Conservation (phyloP, 345 rosid species). For the Mallotus nudiflorus region DNA sequence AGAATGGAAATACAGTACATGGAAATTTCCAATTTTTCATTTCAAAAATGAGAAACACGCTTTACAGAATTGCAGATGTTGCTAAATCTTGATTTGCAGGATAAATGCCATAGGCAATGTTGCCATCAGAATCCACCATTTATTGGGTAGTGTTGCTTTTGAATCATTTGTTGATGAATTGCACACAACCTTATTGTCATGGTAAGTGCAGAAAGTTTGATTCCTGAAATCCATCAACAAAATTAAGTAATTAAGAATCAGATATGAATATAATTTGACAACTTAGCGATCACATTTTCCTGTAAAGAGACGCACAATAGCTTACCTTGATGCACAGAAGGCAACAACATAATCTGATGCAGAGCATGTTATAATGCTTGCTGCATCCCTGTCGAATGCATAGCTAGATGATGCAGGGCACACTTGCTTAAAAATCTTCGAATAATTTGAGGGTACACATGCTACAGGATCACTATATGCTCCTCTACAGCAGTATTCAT, state of each 20-base stretch:
- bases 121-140: slow-evolving; percentile 29
- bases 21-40: background rate
- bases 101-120: slow-evolving; percentile 17
- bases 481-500: slow-evolving; percentile 63
- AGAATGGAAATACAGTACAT: background rate
- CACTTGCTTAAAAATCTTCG: slow-evolving; percentile 51
- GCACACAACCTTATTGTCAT: slow-evolving; percentile 18
- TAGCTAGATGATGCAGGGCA: slow-evolving; percentile 69
- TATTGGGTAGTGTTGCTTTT: background rate
- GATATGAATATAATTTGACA: no score
- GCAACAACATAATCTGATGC: slow-evolving; percentile 45
- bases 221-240: slow-evolving; percentile 7
- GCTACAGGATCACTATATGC: slow-evolving; percentile 31
- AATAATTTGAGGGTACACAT: slow-evolving; percentile 53
- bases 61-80: background rate
- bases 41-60: background rate
- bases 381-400: slow-evolving; percentile 43
- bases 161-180: slow-evolving; percentile 10
- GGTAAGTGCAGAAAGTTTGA: slow-evolving; percentile 20
- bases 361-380: slow-evolving; percentile 56
- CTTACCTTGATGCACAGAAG: slow-evolving; percentile 61
- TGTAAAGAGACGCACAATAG: no score
- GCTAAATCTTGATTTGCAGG: slow-evolving; percentile 21
- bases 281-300: no score
- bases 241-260: background rate